Percentiles rank a stretch among this genome's conserved stretches.
phyloP scores from a whole-genome alignment of 2,329 filamentous ascomycete species.

The Pseudopyricularia cyperi region DNA sequence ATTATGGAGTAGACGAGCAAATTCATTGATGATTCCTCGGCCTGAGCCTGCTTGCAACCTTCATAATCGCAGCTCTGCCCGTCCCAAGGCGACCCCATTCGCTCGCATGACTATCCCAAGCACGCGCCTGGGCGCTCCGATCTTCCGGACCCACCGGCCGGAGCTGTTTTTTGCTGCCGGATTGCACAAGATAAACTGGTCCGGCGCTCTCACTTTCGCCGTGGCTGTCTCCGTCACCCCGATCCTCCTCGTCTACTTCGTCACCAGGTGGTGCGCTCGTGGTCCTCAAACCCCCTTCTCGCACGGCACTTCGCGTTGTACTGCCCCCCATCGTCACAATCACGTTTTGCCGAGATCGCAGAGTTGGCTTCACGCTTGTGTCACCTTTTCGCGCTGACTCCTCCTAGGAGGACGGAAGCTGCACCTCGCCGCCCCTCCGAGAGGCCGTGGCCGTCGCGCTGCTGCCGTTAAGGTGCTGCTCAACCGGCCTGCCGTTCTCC shows the following conservation, averaged over 20 bases:
- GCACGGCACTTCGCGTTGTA: neutral
- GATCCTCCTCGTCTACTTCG: neutral
- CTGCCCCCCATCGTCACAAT: neutral
- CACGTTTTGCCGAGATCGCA: neutral
- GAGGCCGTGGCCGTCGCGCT: neutral
- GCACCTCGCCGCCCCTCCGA: neutral
- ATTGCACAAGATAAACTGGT: neutral
- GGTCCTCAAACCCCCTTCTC: neutral
- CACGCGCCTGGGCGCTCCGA: neutral
- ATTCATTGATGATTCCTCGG: neutral
- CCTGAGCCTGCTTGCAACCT: neutral
- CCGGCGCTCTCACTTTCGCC: no score
- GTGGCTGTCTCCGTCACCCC: neutral
- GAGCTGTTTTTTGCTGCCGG: neutral
- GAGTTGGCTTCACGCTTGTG: neutral
- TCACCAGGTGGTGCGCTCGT: neutral
- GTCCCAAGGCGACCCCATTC: neutral
- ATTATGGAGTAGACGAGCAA: neutral
- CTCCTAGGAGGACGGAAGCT: neutral
- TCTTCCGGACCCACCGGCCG: neutral
- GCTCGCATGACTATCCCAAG: neutral
- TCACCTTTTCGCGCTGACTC: neutral
- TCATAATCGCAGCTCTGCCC: neutral
- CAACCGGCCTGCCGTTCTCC: conserved; percentile 14
- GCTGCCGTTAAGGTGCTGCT: neutral